phyloP scores from a whole-genome alignment of 1,284 basidiomycete genomes.

The Cutaneotrichosporon spelunceum region DNA sequence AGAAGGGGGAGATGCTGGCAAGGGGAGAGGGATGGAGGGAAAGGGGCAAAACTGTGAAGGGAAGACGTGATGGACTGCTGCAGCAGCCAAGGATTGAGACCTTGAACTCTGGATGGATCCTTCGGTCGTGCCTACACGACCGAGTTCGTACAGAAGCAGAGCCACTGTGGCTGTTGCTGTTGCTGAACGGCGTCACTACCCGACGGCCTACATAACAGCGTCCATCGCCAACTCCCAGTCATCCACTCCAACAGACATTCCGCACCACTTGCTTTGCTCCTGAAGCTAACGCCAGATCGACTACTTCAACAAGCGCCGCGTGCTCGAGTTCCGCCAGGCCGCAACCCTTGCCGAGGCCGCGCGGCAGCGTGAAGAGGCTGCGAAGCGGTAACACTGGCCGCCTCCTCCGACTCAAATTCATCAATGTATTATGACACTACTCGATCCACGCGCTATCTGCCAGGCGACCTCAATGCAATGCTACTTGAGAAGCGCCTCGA shows the following conservation, averaged over 20 bases:
- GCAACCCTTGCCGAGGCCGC: slow-evolving; percentile 48
- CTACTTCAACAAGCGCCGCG: slow-evolving; percentile 54
- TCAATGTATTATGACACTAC: slow-evolving; percentile 21
- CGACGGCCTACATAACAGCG: too few relatives aligned
- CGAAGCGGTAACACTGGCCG: slow-evolving; percentile 12
- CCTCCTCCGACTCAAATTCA: not conserved
- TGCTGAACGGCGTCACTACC: not conserved
- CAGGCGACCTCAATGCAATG: slow-evolving; percentile 10
- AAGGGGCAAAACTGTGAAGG: not conserved
- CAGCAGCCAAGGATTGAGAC: not conserved
- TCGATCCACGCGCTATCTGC: slow-evolving; percentile 13
- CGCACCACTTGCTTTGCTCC: not conserved
- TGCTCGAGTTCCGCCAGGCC: slow-evolving; percentile 49
- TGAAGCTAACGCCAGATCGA: slow-evolving; percentile 44
- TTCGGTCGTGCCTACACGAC: not conserved
- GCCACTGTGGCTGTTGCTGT: too few relatives aligned
- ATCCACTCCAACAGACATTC: not conserved
- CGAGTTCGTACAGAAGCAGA: not conserved
- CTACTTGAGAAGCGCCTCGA: slow-evolving; percentile 47
- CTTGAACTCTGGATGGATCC: not conserved
- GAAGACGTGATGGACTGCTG: not conserved
- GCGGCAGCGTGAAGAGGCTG: slow-evolving; percentile 29
- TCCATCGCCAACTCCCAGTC: not conserved
- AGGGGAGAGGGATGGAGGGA: not conserved
- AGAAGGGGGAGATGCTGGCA: not conserved